Evolutionary conservation across 225 moss, liverwort and hornwort genomes (phyloP).

Genomic region (Ulota crispa): DNA sequence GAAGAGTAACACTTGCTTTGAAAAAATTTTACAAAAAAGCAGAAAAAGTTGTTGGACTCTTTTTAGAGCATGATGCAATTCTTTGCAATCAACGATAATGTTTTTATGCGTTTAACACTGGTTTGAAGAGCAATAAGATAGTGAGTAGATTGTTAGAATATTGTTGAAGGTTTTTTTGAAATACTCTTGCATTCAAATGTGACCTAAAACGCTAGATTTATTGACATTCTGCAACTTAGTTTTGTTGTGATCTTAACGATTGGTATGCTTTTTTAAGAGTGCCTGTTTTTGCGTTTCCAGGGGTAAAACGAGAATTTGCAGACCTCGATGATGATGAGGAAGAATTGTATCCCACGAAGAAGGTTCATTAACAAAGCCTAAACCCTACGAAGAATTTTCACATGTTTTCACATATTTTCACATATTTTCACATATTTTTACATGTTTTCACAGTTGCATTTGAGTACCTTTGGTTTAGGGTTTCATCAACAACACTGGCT

Average conservation of each 20-base stretch:
- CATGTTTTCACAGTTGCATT: background rate
- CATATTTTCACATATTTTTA: background rate
- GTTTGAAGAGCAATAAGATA: no score
- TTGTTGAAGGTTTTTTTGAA: background rate
- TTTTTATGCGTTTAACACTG: background rate
- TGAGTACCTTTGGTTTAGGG: background rate
- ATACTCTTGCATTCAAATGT: background rate
- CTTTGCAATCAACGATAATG: background rate
- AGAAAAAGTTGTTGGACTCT: no score
- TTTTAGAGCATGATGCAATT: background rate
- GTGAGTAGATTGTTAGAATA: background rate
- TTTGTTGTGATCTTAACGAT: background rate
- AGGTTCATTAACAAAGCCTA: slow-evolving; percentile 9
- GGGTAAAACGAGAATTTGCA: slow-evolving; percentile 73
- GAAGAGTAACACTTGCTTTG: background rate
- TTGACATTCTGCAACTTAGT: background rate
- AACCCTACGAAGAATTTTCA: background rate
- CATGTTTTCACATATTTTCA: background rate
- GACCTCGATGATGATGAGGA: slow-evolving; percentile 99
- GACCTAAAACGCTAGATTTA: background rate
- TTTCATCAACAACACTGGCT: background rate
- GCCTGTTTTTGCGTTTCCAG: slow-evolving; percentile 36
- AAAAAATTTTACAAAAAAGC: background rate
- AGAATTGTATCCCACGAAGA: slow-evolving; percentile 89
- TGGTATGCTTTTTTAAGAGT: slow-evolving; percentile 12